Base-by-base conservation (phyloP, 352 stramenopile species). In the Elongisporangium undulatum region DNA sequence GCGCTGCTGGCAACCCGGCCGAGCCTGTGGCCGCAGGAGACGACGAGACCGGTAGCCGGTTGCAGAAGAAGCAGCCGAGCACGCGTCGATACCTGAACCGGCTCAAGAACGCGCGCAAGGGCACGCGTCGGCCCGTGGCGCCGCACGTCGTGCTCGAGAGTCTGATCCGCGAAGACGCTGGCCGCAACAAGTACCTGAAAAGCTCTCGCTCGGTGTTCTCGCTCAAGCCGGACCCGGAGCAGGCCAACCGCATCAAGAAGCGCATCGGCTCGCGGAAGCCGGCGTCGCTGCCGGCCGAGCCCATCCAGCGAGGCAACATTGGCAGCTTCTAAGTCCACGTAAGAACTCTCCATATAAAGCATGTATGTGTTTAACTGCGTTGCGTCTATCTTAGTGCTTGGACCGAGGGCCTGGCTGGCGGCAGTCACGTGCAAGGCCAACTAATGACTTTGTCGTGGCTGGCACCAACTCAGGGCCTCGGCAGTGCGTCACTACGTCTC, bases 101-200 rank as follows among this genome's bases (percentile, higher is more conserved):
- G 10, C 68, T 95, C 34, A 93, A 91, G 73, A 89, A 74, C 7
- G 77, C 86, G 21, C 85, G 85, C 20, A 79, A 81, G 53, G 68
- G 67, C 29, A 72, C 77, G n/a, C 73, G 82, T 61, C 74, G 80
- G 20, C 79, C 80, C 34, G 79, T 92, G 51, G 76, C 81, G 22
- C 77, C 81, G 26, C 83, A 92, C 52, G 68, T 90, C n/a, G 78
- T 92, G 53, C 61, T 92, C 6, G 81, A 92, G 60, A 92, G 83
- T 76, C 64, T 92, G 23, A 88, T 90, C 48, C 83, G 82, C 10
- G 82, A 92, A 62, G 83, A 92, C 54, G 85, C 81, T 19, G 82
- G 81, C 0, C 79, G 79, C 54, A 90, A 91, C 69, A 89, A 89
- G 56, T 92, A 90, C 64, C 74, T 90, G 52, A 92, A 92, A 78